Conservation (phyloP, 768 basidiomycete genomes). For the Boletus sp. region DNA sequence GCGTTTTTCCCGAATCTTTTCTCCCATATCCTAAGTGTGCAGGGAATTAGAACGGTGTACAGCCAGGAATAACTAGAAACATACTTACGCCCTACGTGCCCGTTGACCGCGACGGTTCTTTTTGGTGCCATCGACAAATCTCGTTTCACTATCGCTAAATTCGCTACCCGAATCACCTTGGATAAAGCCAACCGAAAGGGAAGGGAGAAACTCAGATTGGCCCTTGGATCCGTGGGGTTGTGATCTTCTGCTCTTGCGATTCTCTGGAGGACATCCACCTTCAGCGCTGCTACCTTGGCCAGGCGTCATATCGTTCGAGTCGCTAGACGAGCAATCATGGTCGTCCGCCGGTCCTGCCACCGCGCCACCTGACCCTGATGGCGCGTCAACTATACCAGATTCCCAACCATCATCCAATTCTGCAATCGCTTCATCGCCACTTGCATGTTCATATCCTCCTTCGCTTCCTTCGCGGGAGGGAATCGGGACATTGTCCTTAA, state of each 20-base stretch:
- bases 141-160: slow-evolving; percentile 61
- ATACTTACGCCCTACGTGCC: slow-evolving; percentile 87
- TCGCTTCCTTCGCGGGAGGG: slow-evolving; percentile 11
- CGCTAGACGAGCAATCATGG: slow-evolving; percentile 22
- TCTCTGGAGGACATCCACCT: slow-evolving; percentile 12
- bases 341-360: slow-evolving; percentile 39
- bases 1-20: slow-evolving; percentile 91
- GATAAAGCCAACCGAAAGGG: slow-evolving; percentile 81
- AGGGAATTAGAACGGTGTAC: slow-evolving; percentile 1
- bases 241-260: slow-evolving; percentile 14
- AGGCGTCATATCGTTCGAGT: slow-evolving; percentile 28
- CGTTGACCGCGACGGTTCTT: slow-evolving; percentile 93
- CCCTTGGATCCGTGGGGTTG: slow-evolving; percentile 18
- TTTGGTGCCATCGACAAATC: slow-evolving; percentile 50
- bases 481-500: neutral
- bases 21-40: slow-evolving; percentile 81
- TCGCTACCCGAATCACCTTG: slow-evolving; percentile 80
- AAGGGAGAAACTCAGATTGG: slow-evolving; percentile 77
- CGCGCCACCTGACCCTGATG: slow-evolving; percentile 26
- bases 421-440: slow-evolving; percentile 1
- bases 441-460: slow-evolving; percentile 23
- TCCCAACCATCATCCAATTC: slow-evolving; percentile 35
- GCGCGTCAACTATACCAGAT: slow-evolving; percentile 39
- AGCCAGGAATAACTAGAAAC: neutral
- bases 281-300: slow-evolving; percentile 26